These are phyloP conservation scores for Vitis hybrid DNA, from an alignment of 177 flowering plant genomes.

Conservation along the genomic window DNA sequence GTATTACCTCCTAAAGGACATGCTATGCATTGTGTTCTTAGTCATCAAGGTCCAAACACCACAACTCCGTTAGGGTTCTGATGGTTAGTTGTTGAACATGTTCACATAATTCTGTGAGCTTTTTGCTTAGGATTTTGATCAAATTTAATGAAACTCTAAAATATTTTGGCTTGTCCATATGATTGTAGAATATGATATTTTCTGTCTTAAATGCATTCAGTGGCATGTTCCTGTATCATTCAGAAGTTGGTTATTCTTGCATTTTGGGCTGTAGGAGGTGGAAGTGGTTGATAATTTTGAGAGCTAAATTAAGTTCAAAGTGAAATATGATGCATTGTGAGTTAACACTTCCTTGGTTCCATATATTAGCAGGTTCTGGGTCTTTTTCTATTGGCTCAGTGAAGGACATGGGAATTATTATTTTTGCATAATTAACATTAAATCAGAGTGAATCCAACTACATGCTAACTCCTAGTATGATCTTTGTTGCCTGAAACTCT, in stretches of 20 bases:
- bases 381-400: not conserved
- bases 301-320: not conserved
- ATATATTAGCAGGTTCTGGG: not conserved
- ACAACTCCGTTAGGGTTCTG: too few species aligned
- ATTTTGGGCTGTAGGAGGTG: not conserved
- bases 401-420: not conserved
- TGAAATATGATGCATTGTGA: not conserved
- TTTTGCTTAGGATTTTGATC: too few species aligned
- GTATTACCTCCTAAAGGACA: too few species aligned
- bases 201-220: not conserved
- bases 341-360: not conserved
- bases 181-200: not conserved
- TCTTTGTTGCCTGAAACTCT: not conserved
- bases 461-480: not conserved
- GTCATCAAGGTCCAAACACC: too few species aligned
- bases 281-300: not conserved
- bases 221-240: not conserved
- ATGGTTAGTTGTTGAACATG: too few species aligned
- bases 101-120: too few species aligned
- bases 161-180: too few species aligned
- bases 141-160: too few species aligned
- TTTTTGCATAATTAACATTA: too few species aligned
- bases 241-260: not conserved
- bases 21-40: too few species aligned
- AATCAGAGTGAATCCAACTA: too few species aligned